Evolutionary conservation across 164 flowering plant species (phyloP), one percentile per base, ranked within the genome.

Genomic region (Annona cherimola): DNA sequence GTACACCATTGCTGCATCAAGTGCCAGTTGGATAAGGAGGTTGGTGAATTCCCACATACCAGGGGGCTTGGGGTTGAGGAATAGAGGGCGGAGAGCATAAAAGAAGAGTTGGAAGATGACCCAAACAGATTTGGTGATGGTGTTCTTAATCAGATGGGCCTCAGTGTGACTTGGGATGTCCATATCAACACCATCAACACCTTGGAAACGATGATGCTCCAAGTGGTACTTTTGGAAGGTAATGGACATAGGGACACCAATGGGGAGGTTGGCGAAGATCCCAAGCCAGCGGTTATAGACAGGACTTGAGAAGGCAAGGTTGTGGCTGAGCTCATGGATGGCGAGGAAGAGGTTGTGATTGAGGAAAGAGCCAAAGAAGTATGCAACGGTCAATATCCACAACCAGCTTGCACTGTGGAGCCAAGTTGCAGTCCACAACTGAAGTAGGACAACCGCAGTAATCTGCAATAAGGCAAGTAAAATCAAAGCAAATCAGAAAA

Each of bases 221-320:
- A 93, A 86, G 78, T 93, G 98, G 74, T 94, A 92, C 73, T 94
- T 94, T 78, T 94, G 99, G 88, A 94, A 94, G 40, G 99, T 94
- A 68, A 94, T 83, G 4, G 99, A 92, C 97, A 94, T 92, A 44
- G 97, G 99, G 20, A 94, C 91, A 39, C 99, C 97, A 16, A 94
- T 82, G 2, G 99, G 99, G 64, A 94, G 95, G 77, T 94, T 94
- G 42, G 99, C 99, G 18, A 94, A 92, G 75, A 94, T 94, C 41
- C 99, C 99, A 6, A 94, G 86, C 93, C 97, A 94, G 2, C 94
- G 93, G 84, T 94, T 94, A 83, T 84, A 84, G 59, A 80, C 78
- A 0, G 97, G 99, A 62, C 86, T 90, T 5, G 89, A 85, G 90
- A 94, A 94, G 76, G 99, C 99, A 4, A 94, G 97, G 76, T 94